Evolutionary conservation across 371 early-diverging fungal species (phyloP).

Genomic region (Parasitella parasitica): DNA sequence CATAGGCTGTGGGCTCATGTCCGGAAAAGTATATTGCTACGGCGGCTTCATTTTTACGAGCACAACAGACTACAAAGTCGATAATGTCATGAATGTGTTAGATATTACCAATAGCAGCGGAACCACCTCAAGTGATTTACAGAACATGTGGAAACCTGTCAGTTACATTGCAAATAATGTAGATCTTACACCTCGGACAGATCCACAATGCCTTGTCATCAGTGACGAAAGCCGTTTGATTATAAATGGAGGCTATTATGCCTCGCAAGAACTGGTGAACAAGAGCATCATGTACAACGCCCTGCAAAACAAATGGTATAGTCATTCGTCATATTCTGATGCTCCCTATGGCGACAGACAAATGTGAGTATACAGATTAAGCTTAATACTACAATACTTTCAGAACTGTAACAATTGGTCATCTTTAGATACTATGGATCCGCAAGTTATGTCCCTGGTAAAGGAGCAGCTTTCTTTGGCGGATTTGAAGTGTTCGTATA

Average conservation of each 20-base stretch:
- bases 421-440: background rate
- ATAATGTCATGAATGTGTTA: background rate
- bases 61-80: background rate
- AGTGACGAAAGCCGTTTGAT: background rate
- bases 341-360: conserved; percentile 1
- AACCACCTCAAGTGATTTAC: background rate
- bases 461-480: conserved; percentile 1
- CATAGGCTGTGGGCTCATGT: background rate
- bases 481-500: background rate
- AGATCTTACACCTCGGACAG: background rate
- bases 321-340: background rate
- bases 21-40: background rate
- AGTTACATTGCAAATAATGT: background rate
- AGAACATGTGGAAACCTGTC: background rate
- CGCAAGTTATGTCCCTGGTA: background rate
- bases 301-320: background rate
- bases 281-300: background rate
- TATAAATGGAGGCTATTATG: background rate
- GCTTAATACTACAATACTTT: too few species aligned
- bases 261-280: background rate
- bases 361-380: background rate
- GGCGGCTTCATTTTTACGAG: background rate
- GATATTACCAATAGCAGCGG: conserved; percentile 1
- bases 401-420: too few species aligned
- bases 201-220: background rate